Conservation (phyloP, 306 rosid species). For the Luffa aegyptiaca region DNA sequence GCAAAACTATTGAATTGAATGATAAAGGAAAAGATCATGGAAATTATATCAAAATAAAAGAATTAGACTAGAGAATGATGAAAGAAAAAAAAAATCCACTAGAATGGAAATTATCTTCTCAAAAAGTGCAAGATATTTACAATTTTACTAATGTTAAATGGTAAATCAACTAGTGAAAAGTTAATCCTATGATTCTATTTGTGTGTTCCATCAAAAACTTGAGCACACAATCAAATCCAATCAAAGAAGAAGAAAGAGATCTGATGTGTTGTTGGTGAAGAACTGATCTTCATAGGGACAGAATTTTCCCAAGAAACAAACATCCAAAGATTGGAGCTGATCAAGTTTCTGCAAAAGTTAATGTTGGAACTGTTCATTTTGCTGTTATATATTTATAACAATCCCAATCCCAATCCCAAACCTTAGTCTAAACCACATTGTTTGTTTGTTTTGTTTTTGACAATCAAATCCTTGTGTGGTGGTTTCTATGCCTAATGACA, state of each 20-base stretch:
- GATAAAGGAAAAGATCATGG: not conserved
- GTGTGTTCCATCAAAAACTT: not conserved
- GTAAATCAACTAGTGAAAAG: not conserved
- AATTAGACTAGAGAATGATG: not conserved
- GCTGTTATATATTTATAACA: not conserved
- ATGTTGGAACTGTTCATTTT: slow-evolving; percentile 2
- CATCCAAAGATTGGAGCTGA: slow-evolving; percentile 1
- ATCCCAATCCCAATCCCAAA: not conserved
- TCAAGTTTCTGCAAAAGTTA: slow-evolving; percentile 8
- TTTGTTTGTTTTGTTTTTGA: not conserved
- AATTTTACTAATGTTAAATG: not conserved
- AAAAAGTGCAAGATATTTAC: not conserved
- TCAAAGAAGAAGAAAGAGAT: not conserved
- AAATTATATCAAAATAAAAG: not conserved
- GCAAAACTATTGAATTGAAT: not conserved
- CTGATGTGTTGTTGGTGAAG: slow-evolving; percentile 6
- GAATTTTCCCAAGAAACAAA: slow-evolving; percentile 6
- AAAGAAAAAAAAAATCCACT: not conserved
- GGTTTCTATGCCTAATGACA: not conserved
- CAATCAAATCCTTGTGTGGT: not conserved
- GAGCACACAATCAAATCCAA: not conserved
- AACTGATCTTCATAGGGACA: slow-evolving; percentile 1
- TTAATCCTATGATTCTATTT: not conserved
- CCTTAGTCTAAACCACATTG: not conserved
- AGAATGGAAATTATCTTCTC: not conserved